A percentile compares a stretch with the other conserved stretches of the same genome.
Evolutionary conservation across 179 eudicot species (phyloP).

Genomic region (Heliamphora pulchella): DNA sequence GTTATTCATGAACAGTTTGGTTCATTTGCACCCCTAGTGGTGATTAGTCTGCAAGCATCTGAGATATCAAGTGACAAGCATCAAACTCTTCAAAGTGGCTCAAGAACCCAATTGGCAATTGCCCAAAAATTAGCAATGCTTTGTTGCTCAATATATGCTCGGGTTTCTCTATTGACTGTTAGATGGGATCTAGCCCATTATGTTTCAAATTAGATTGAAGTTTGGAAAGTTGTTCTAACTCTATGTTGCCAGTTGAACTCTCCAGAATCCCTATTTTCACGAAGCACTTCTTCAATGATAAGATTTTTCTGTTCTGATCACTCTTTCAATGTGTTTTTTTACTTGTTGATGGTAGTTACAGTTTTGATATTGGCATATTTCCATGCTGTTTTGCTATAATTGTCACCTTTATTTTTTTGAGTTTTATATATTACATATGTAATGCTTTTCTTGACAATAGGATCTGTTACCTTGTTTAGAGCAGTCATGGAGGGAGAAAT

Average conservation of each 20-base stretch:
- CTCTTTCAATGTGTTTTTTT: neutral
- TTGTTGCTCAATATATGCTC: neutral
- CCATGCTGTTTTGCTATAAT: neutral
- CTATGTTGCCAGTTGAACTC: neutral
- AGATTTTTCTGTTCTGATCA: neutral
- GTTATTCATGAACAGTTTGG: too few species aligned
- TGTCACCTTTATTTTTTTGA: too few species aligned
- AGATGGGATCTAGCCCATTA: neutral
- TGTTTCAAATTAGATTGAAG: neutral
- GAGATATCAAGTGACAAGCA: too few species aligned
- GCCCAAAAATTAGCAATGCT: neutral
- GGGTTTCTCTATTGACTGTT: neutral
- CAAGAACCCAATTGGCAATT: too few species aligned
- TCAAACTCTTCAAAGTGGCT: too few species aligned
- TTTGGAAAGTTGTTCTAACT: neutral
- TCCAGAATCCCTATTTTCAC: neutral
- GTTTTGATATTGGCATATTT: too few species aligned
- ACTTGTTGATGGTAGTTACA: neutral
- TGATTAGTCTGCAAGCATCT: too few species aligned
- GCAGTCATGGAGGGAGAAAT: slow-evolving; percentile 50
- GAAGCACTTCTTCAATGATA: neutral
- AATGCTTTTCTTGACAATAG: neutral
- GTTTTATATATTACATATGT: neutral
- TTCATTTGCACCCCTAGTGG: too few species aligned
- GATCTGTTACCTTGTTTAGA: neutral